Evolutionary conservation across 768 basidiomycete species (phyloP), one percentile per base, ranked within the genome.

Genomic region (Podaxis sp.): DNA sequence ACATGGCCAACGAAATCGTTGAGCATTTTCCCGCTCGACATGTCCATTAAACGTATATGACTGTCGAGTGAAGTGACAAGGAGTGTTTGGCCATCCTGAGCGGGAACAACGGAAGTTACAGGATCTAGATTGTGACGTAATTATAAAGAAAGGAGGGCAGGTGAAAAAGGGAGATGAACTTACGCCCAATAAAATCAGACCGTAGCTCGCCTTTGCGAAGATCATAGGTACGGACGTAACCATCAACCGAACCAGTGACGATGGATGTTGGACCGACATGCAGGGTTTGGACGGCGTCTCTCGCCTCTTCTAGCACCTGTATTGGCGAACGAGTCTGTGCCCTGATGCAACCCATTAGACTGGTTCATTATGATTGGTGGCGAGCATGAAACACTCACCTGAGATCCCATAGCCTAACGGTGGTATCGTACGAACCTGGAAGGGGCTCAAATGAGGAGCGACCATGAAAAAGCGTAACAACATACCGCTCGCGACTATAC

Each of bases 171-270:
- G 38, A 43, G n/a, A 38, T 41, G 24, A 13, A 85, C 93, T 68
- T 73, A 96, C 94, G 85, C 7, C 96, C 96, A 66, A 98, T 84
- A 70, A 87, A 94, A 73, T 99, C 97, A 49, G 91, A 83, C 7
- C 90, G 85, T 29, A 98, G 76, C 72, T 96, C 87, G 24, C 97
- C 97, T 79, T 90, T 94, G 57, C 97, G 89, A 36, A 99, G 80
- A 74, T 99, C 97, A 74, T 98, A 98, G 8, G 93, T 93, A 19
- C 97, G 86, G 49, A 96, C 87, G 71, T 90, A 83, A 2, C 97
- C 96, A 65, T 99, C 97, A 4, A 97, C 89, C 2, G 93, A 94
- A 8, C 94, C 94, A 2, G 93, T 80, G 43, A 88, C 77, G 67
- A 98, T 83, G 57, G 82, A 84, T 24, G 86, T 84, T 24, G 83